Conservation (phyloP, 2,329 filamentous ascomycete genomes). For the Huntiella savannae region DNA sequence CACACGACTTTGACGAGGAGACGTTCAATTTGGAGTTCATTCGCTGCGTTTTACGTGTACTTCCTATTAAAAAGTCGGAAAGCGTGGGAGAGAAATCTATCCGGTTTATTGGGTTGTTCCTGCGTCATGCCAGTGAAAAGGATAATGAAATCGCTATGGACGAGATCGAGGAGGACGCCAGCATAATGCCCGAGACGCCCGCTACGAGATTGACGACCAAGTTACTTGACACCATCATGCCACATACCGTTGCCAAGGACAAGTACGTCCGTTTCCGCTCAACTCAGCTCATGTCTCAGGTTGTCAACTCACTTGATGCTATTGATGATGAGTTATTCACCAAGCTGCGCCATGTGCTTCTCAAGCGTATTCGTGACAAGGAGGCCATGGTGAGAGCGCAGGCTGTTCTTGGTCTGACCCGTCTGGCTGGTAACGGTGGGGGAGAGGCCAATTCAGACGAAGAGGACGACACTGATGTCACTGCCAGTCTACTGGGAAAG, state of each 20-base stretch:
- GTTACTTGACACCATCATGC: conserved; percentile 54
- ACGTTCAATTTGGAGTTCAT: conserved; percentile 78
- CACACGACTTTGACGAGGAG: conserved; percentile 57
- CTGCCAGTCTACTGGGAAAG: conserved; percentile 57
- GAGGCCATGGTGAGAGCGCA: conserved; percentile 84
- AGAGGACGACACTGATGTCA: conserved; percentile 45
- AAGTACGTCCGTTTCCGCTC: conserved; percentile 80
- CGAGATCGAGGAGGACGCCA: conserved; percentile 46
- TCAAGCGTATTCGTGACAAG: conserved; percentile 82
- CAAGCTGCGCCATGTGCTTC: conserved; percentile 55
- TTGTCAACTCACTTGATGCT: conserved; percentile 79
- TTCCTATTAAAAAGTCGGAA: conserved; percentile 85
- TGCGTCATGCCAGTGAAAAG: conserved; percentile 52
- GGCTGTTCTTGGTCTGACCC: conserved; percentile 74
- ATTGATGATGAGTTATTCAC: conserved; percentile 87
- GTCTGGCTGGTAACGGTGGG: conserved; percentile 62
- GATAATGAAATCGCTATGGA: conserved; percentile 50
- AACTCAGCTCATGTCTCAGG: conserved; percentile 75
- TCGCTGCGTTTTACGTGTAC: conserved; percentile 60
- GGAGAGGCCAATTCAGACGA: conserved; percentile 51
- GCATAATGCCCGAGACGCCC: conserved; percentile 62
- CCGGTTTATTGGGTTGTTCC: conserved; percentile 71
- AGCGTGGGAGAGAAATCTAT: conserved; percentile 69
- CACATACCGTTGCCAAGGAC: conserved; percentile 70
- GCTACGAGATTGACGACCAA: conserved; percentile 59